phyloP scores from a whole-genome alignment of 2,329 filamentous ascomycete species.

The Aspergillus awamori region DNA sequence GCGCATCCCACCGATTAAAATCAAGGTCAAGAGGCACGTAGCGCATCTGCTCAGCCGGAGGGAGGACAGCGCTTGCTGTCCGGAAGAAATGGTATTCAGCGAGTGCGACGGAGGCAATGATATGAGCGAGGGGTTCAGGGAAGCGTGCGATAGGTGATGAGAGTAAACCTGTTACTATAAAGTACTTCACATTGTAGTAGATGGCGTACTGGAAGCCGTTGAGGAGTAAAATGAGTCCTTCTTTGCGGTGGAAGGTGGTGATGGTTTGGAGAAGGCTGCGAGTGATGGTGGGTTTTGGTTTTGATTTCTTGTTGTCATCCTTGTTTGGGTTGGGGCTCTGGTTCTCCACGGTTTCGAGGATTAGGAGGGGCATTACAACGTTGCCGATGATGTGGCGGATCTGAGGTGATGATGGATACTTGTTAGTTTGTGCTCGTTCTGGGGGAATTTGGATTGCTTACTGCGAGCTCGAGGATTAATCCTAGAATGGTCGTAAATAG shows the following conservation, averaged over 20 bases:
- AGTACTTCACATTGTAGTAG: neutral
- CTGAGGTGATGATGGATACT: neutral
- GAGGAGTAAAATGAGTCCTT: neutral
- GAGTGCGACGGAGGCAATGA: constrained; percentile 7
- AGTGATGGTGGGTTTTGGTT: too few relatives aligned
- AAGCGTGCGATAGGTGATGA: neutral
- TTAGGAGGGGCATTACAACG: constrained; percentile 1
- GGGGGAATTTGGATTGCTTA: neutral
- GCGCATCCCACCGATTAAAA: neutral
- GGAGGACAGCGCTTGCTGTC: neutral
- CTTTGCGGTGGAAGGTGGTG: neutral
- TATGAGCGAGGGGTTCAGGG: neutral
- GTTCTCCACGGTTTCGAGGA: constrained; percentile 6
- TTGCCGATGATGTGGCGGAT: constrained; percentile 3
- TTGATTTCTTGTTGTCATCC: neutral
- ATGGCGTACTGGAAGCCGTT: neutral
- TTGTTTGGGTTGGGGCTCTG: neutral
- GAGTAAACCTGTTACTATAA: neutral
- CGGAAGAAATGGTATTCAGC: constrained; percentile 10
- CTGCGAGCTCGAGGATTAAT: neutral
- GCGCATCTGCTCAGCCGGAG: neutral
- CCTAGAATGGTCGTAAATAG: neutral
- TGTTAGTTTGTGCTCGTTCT: too few relatives aligned
- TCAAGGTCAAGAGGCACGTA: neutral
- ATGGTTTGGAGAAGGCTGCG: neutral